Evolutionary conservation across 2,329 filamentous ascomycete species (phyloP), one percentile per base, ranked within the genome.

Genomic region (Taxawa tesnikishii): DNA sequence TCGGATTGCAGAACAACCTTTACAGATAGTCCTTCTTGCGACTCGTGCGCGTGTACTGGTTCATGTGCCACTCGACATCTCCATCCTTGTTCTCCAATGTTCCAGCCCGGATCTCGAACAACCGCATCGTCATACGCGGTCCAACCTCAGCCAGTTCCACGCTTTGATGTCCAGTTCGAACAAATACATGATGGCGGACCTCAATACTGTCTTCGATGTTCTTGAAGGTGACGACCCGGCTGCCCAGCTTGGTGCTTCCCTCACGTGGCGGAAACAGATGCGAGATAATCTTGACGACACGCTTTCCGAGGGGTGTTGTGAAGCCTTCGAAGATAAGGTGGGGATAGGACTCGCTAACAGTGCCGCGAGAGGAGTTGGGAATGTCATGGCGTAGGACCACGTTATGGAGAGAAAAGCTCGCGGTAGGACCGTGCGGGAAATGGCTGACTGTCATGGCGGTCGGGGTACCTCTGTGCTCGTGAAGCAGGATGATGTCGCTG

Each of bases 281-380:
- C 57, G 96, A 93, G 26, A 98, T 58, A 10, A 96, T 82, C 54
- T 92, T 87, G 31, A 85, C 81, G 11, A 94, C 76, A 12, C 90
- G 73, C 47, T 77, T 69, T 33, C 90, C 90, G 5, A 96, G 63
- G 19, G 71, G 72, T 5, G 81, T 84, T 4, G 70, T 80, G 59
- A 98, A 96, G 3, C 85, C 85, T 49, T 98, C 90, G 47, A 98
- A 96, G 40, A 98, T 83, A 3, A 98, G 66, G 50, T 96, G 88
- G 0, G 90, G 90, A 47, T 94, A 98, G 23, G 76, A 79, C 59
- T 98, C 90, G 39, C 76, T 83, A 29, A 94, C 84, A 2, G 85
- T 94, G 29, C 90, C 90, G 36, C 82, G 73, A 6, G 84, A 74
- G 26, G 79, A 75, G 42, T 90, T 85, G 2, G 90, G 88, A 13